Evolutionary conservation across 805 yeast species (phyloP), one percentile per base, ranked within the genome.

Genomic region (Kazachstania africana): DNA sequence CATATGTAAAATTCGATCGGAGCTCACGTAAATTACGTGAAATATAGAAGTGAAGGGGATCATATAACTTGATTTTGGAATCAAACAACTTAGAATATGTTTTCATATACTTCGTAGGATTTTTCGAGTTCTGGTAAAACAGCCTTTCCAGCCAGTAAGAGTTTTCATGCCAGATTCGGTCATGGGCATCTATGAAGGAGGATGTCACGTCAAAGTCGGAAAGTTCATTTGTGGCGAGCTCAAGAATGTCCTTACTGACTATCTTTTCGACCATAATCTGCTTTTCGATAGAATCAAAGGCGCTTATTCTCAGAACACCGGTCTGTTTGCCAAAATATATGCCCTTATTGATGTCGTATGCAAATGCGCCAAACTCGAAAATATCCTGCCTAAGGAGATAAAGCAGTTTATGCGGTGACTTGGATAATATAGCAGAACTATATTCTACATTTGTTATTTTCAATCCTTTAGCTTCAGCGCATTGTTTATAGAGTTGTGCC

Each of bases 101-200:
- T 41, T 40, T 54, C 38, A 33, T 47, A 35, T 39, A 50, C 34
- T 46, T 55, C 31, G 47, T 39, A 4, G 44, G 39, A 34, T 45
- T 53, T 24, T 58, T 55, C 8, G 47, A 29, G 23, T 60, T 52
- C 29, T 57, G 55, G 5, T 57, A 81, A 57, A 84, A 85, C 12
- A 84, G 80, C 46, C 75, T 76, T 3, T 85, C 74, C 20, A 87
- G 70, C 40, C 78, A 84, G 47, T 79, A 87, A 21, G 93, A 94
- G 52, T 85, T 85, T 50, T 87, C 94, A 5, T 94, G 91, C 96
- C 96, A 87, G 16, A 87, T 57, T 16, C 76, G 69, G 39, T 84
- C 78, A 43, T 84, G 94, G 17, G 74, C 74, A 12, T 66, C 59
- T 47, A 71, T 60, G n/a, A 83, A 57, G 5, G 71, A 78, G 14